Percentiles rank a stretch among this genome's conserved stretches.
Evolutionary conservation across 495 filamentous ascomycete species (phyloP).

Genomic region (Geopyxis carbonaria): DNA sequence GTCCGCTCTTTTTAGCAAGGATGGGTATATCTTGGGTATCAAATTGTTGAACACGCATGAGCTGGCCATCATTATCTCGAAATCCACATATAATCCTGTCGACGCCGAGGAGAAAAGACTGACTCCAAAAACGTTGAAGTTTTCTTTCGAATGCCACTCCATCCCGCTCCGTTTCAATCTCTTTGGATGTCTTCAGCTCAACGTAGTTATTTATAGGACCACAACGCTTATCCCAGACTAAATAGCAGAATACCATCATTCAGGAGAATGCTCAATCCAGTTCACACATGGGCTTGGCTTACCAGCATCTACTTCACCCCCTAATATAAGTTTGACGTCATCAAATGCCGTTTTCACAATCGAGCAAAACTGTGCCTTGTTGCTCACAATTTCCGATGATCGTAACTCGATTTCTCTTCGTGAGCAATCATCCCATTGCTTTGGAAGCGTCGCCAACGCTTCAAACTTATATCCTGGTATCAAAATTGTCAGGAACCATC

Average conservation of each 20-base stretch:
- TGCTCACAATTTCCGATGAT: constrained; percentile 53
- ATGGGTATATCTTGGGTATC: constrained; percentile 60
- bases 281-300: too few relatives aligned
- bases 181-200: constrained; percentile 80
- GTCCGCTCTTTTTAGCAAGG: constrained; percentile 46
- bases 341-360: constrained; percentile 78
- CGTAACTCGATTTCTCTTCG: constrained; percentile 64
- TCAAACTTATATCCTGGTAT: constrained; percentile 94
- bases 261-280: neutral
- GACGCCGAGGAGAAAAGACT: constrained; percentile 86
- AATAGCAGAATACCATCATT: constrained; percentile 5
- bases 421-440: constrained; percentile 50
- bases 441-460: constrained; percentile 54
- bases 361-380: constrained; percentile 85
- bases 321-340: constrained; percentile 50
- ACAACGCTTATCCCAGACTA: constrained; percentile 66
- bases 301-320: constrained; percentile 91
- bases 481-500: constrained; percentile 13
- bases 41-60: constrained; percentile 54
- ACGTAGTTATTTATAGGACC: constrained; percentile 64
- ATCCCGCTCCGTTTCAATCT: constrained; percentile 46
- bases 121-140: constrained; percentile 86
- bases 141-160: constrained; percentile 68
- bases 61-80: constrained; percentile 52
- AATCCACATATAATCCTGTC: constrained; percentile 85